A percentile compares a stretch with the other conserved stretches of the same genome.
phyloP scores from a whole-genome alignment of 2,329 filamentous ascomycete genomes.

The Fusarium acutatum region DNA sequence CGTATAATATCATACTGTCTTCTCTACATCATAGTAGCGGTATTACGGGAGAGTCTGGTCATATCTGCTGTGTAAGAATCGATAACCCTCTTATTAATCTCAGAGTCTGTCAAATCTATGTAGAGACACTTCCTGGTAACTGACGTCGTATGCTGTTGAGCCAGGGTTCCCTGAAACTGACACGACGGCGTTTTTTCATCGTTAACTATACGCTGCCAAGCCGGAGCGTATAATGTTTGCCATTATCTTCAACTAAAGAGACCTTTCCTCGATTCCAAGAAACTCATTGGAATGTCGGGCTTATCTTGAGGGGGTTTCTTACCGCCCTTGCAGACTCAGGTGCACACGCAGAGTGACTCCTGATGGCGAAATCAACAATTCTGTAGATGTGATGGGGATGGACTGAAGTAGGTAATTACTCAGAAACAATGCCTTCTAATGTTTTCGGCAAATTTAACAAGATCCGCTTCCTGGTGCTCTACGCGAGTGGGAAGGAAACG shows the following conservation, averaged over 20 bases:
- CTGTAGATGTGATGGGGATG: background rate
- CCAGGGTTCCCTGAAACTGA: conserved; percentile 36
- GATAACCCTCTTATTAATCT: background rate
- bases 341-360: background rate
- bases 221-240: conserved; percentile 6
- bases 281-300: conserved; percentile 9
- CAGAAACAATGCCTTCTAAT: background rate
- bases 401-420: background rate
- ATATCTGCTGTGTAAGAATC: background rate
- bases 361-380: background rate
- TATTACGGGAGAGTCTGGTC: background rate
- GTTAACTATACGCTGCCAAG: conserved; percentile 14
- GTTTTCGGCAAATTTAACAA: background rate
- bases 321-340: conserved; percentile 16
- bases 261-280: background rate
- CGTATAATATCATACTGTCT: background rate
- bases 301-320: background rate
- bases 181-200: conserved; percentile 22
- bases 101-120: background rate
- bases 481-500: conserved; percentile 8
- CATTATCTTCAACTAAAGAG: background rate
- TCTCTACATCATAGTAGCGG: background rate
- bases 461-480: background rate
- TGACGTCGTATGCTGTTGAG: conserved; percentile 18
- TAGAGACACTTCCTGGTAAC: background rate